Percentiles rank a stretch among this genome's conserved stretches.
Evolutionary conservation across 257 asterid genomes (phyloP).

Genomic region (Nicotiana sylvestris): DNA sequence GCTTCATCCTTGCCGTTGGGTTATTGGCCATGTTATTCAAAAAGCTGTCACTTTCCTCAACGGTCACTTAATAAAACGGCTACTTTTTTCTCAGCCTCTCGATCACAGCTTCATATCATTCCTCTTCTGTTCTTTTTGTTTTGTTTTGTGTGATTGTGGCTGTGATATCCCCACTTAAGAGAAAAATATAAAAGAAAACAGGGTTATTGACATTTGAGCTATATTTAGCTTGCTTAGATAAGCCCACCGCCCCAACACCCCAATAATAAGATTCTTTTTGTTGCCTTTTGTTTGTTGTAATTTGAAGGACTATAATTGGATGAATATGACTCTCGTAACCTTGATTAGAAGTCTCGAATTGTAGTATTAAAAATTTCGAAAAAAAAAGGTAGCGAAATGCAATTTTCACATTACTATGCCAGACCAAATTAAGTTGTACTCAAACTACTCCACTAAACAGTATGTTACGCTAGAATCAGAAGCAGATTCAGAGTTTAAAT

Average conservation of each 20-base stretch:
- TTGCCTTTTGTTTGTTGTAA: too few species aligned
- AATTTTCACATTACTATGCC: too few species aligned
- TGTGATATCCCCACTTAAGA: not conserved
- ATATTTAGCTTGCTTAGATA: not conserved
- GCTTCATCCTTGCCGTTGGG: slow-evolving; percentile 21
- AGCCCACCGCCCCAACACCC: slow-evolving; percentile 20
- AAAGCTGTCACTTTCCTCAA: not conserved
- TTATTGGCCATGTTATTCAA: slow-evolving; percentile 12
- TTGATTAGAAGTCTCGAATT: too few species aligned
- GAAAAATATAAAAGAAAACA: not conserved
- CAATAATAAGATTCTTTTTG: not conserved
- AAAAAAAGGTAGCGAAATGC: too few species aligned
- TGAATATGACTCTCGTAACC: too few species aligned
- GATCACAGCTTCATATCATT: not conserved
- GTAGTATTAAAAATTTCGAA: too few species aligned
- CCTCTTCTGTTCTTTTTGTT: slow-evolving; percentile 14
- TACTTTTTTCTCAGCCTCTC: slow-evolving; percentile 1
- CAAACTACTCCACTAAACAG: too few species aligned
- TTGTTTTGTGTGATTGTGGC: not conserved
- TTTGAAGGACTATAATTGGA: not conserved
- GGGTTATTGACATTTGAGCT: not conserved
- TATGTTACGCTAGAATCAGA: too few species aligned
- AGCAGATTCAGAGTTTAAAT: too few species aligned
- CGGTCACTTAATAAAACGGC: not conserved
- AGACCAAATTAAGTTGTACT: too few species aligned